Evolutionary conservation across 345 rosid genomes (phyloP).

Genomic region (Sonneratia alba): DNA sequence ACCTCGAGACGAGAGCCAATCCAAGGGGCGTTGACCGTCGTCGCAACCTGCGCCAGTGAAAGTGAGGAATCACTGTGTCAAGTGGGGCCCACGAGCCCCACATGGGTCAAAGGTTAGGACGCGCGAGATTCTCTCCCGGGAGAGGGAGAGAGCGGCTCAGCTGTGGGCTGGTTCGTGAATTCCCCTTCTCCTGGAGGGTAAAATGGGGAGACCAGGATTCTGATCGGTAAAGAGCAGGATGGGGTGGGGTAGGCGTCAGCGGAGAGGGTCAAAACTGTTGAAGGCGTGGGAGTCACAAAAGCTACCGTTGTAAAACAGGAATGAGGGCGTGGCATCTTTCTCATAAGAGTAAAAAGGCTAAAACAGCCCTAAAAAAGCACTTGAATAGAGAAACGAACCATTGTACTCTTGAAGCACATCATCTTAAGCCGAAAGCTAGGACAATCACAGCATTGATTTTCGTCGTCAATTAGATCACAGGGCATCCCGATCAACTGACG

Average conservation of each 20-base stretch:
- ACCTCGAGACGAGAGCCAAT: not conserved
- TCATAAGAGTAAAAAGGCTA: not conserved
- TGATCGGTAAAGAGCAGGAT: not conserved
- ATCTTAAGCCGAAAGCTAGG: too few relatives aligned
- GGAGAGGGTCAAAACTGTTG: conserved; percentile 2
- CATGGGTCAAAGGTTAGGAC: not conserved
- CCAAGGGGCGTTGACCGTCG: conserved; percentile 2
- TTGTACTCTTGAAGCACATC: too few relatives aligned
- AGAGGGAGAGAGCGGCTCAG: too few relatives aligned
- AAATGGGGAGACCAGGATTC: not conserved
- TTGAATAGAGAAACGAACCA: not conserved
- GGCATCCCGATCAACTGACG: too few relatives aligned
- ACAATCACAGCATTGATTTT: too few relatives aligned
- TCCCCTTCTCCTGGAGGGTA: not conserved
- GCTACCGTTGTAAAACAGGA: not conserved
- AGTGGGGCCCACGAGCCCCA: conserved; percentile 1
- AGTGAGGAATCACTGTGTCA: not conserved
- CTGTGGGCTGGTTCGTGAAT: not conserved
- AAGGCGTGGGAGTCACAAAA: not conserved
- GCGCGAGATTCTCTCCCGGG: not conserved
- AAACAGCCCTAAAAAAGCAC: conserved; percentile 19
- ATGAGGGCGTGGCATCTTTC: not conserved
- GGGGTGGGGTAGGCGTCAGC: not conserved
- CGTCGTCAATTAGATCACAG: too few relatives aligned
- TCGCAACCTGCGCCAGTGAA: not conserved